Conservation (phyloP, 768 basidiomycete species). For the Auricularia heimuer region DNA sequence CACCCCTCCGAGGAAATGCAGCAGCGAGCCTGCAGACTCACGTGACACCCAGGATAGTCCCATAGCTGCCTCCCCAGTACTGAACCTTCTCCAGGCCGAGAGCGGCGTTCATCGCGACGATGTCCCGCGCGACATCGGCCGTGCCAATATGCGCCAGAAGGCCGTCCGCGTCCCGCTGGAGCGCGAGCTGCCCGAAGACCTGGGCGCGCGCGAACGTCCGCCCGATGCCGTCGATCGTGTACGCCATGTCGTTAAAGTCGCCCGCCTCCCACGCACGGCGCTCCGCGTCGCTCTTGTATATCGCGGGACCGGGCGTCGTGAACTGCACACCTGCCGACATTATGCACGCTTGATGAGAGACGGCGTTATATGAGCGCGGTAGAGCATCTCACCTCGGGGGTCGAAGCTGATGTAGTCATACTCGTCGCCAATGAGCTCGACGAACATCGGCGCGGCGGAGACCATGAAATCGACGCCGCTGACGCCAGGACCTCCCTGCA, state of each 20-base stretch:
- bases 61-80: slow-evolving; percentile 24
- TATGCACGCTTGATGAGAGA: background rate
- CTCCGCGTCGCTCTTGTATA: no score
- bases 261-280: no score
- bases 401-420: slow-evolving; percentile 17
- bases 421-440: slow-evolving; percentile 12
- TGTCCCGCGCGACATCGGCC: slow-evolving; percentile 28
- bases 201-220: background rate
- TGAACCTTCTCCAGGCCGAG: slow-evolving; percentile 24
- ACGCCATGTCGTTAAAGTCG: no score
- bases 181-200: background rate
- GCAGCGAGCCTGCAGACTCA: no score
- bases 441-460: slow-evolving; percentile 1
- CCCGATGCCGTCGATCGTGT: background rate
- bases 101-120: slow-evolving; percentile 27
- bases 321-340: slow-evolving; percentile 9
- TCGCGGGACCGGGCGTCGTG: slow-evolving; percentile 8
- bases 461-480: slow-evolving; percentile 10
- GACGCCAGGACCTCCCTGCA: slow-evolving; percentile 14
- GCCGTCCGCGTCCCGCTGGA: background rate
- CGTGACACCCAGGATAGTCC: slow-evolving; percentile 2
- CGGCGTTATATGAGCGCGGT: background rate
- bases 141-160: slow-evolving; percentile 22
- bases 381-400: slow-evolving; percentile 12
- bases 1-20: no score